phyloP scores from a whole-genome alignment of 352 stramenopile species.

The Peronosclerospora sorghi region DNA sequence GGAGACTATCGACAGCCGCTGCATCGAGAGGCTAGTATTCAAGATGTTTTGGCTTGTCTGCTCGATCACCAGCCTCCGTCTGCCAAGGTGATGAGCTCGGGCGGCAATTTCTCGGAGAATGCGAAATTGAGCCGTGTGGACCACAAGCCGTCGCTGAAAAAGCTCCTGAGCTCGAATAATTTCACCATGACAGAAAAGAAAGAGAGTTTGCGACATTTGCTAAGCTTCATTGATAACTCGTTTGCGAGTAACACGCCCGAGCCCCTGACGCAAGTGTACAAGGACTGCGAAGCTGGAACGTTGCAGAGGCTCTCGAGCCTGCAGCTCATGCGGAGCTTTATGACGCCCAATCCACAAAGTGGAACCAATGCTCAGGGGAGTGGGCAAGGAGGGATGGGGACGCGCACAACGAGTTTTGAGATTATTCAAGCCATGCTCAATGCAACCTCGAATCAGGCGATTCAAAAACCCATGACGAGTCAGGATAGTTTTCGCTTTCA shows the following conservation, averaged over 20 bases:
- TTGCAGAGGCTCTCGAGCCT: conserved; percentile 65
- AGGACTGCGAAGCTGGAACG: conserved; percentile 59
- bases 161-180: conserved; percentile 68
- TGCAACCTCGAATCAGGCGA: conserved; percentile 70
- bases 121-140: conserved; percentile 12
- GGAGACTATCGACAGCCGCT: conserved; percentile 42
- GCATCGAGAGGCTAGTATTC: conserved; percentile 64
- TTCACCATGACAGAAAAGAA: conserved; percentile 84
- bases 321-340: conserved; percentile 74
- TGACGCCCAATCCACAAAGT: conserved; percentile 22
- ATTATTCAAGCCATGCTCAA: conserved; percentile 85
- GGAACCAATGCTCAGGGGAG: background rate
- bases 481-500: conserved; percentile 83
- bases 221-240: conserved; percentile 79
- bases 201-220: conserved; percentile 63
- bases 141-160: conserved; percentile 57
- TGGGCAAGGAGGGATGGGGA: conserved; percentile 29
- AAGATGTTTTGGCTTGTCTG: conserved; percentile 65
- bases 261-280: conserved; percentile 71
- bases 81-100: conserved; percentile 30
- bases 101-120: conserved; percentile 44
- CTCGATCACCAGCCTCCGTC: conserved; percentile 58
- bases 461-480: conserved; percentile 81
- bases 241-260: conserved; percentile 66
- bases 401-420: conserved; percentile 75